Base-by-base conservation (phyloP, 306 rosid species). In the Bauhinia variegata region DNA sequence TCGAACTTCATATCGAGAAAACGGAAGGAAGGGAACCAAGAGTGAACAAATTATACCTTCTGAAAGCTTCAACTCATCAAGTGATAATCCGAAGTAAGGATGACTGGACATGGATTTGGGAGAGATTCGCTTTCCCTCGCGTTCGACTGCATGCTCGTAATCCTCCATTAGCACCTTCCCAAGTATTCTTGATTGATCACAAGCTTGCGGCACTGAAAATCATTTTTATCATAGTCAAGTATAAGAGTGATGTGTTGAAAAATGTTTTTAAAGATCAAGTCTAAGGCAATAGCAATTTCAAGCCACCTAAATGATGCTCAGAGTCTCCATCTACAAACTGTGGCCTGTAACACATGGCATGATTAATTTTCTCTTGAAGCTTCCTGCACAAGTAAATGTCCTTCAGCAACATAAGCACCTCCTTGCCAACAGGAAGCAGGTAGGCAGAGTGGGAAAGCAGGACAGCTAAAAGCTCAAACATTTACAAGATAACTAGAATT, bases 321-420 rank as follows among this genome's bases (percentile, higher is more conserved):
- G 74, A 48, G 44, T 79, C 87, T 15, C 57, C 74, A 67, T 83
- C 82, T 11, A 68, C n/a, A 42, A 44, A 63, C 31, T 83, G 79
- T 36, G 74, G 71, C 42, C 48, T 31, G 79, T 36, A 67, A 67
- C 58, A 37, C 12, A 63, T 10, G 32, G 78, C 34, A 8, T 52
- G 63, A 38, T 59, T 65, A 41, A 33, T 76, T 58, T 66, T 83
- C 15, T 83, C 84, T 3, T 63, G 11, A 38, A 39, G 60, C 58
- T 79, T 83, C 79, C 87, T 83, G 80, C 31, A 42, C 7, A 18
- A 60, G 28, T 23, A 23, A 7, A 41, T 3, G 11, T 5, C 3
- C 3, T 17, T 37, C 38, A 61, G 50, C 13, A 23, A 16, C 16
- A 19, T 34, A 28, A 17, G 15, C 57, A 17, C 41, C 61, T 30